Evolutionary conservation across 2,329 filamentous ascomycete genomes (phyloP), one percentile per base, ranked within the genome.

Genomic region (Diplodia sapinea): DNA sequence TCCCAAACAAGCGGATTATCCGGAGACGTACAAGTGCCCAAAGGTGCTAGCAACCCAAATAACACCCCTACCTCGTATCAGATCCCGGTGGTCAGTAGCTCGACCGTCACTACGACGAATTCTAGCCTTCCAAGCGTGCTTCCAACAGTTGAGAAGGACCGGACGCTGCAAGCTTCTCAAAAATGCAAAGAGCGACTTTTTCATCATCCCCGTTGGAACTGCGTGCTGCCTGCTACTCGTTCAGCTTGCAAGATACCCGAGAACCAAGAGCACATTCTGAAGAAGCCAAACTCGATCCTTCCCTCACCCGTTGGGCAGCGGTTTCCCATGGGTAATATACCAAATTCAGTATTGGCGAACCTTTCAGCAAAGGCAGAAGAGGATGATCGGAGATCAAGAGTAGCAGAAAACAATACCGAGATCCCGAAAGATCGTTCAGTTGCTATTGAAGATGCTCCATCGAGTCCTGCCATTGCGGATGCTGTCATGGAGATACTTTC

Each of bases 31-130:
- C 43, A 47, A 20, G 17, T 20, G 8, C n/a, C 9, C n/a, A 47
- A 47, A 20, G 43, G 43, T n/a, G 17, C 43, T 47, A 13, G 8
- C 43, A 9, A 20, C 43, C 17, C 17, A n/a, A 47, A 47, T 23
- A 29, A 52, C 11, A 50, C 50, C 5, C 62, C 62, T 4, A 65
- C 62, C 4, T 65, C 62, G 29, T 54, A 65, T 31, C 59, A 63
- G 50, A 7, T 63, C 23, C 59, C 47, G 1, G n/a, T 51, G 13
- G 12, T 8, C 11, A 63, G 59, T 49, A 63, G 43, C 31, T 63
- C 47, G 4, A 51, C 43, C 17, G 47, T 51, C 4, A n/a, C 59
- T 2, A 63, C 59, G 9, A 38, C 59, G 4, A 38, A 63, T 11
- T 63, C 59, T 12, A 63, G 59, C 20, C 9, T 63, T 12, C 43